A percentile compares a stretch with the other conserved stretches of the same genome.
These are phyloP conservation scores for Rheum nobile DNA, from an alignment of 148 eudicot species.

Conservation along the genomic window DNA sequence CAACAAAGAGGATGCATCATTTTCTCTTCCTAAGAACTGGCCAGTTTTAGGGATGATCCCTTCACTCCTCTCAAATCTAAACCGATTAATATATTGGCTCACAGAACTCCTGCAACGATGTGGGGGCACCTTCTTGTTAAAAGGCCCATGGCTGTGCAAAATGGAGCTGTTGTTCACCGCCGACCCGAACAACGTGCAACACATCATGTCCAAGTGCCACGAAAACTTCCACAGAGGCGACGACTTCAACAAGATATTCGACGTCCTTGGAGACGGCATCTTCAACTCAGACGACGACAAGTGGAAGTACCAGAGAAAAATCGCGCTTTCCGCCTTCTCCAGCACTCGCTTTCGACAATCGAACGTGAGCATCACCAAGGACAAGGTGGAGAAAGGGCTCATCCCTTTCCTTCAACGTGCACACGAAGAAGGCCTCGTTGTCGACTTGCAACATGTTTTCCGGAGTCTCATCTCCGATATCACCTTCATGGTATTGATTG, in stretches of 20 bases:
- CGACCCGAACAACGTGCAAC: conserved; percentile 25
- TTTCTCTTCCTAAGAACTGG: neutral
- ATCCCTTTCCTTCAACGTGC: conserved; percentile 26
- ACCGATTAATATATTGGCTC: neutral
- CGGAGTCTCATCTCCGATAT: conserved; percentile 14
- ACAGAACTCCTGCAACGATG: neutral
- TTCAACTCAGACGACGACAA: conserved; percentile 17
- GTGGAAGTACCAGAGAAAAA: conserved; percentile 26
- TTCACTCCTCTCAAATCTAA: neutral
- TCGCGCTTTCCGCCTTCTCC: conserved; percentile 7
- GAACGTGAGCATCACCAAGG: conserved; percentile 1
- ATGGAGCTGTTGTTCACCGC: conserved; percentile 13
- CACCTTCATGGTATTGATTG: conserved; percentile 23
- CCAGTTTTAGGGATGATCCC: neutral
- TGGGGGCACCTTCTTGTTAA: neutral
- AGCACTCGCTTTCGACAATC: conserved; percentile 18
- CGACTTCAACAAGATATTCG: conserved; percentile 18
- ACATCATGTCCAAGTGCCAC: conserved; percentile 4
- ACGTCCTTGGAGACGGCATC: conserved; percentile 27
- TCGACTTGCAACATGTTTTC: conserved; percentile 43
- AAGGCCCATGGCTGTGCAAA: conserved; percentile 3
- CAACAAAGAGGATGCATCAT: neutral
- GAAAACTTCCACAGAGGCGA: conserved; percentile 18
- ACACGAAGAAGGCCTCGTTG: conserved; percentile 10
- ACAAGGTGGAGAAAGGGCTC: conserved; percentile 22